Percentiles rank a stretch among this genome's conserved stretches.
These are phyloP conservation scores for Trichoderma guizhouense DNA, from an alignment of 2,329 filamentous ascomycete species.

Conservation along the genomic window DNA sequence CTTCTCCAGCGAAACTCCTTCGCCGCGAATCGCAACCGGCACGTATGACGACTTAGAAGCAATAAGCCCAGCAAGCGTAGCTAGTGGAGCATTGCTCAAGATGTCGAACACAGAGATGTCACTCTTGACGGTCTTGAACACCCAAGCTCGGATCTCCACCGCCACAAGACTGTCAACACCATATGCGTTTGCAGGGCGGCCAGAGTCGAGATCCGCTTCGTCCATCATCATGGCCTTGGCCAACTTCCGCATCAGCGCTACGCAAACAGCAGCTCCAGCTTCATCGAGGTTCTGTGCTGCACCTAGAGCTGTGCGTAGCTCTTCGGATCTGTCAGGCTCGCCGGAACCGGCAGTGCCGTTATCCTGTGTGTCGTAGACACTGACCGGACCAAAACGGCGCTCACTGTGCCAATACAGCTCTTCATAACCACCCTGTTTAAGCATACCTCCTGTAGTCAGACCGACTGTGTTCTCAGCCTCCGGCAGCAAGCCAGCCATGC, in stretches of 20 bases:
- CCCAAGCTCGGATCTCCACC: neutral
- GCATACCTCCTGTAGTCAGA: neutral
- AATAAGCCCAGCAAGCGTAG: neutral
- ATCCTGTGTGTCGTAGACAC: neutral
- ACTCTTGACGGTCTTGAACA: neutral
- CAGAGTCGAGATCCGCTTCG: neutral
- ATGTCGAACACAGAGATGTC: neutral
- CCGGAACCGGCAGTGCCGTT: neutral
- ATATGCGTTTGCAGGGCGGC: neutral
- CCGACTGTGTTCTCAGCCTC: neutral
- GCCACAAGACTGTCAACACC: neutral
- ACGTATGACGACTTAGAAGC: neutral
- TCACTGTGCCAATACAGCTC: neutral
- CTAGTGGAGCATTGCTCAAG: neutral
- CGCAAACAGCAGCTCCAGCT: neutral
- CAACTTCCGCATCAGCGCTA: neutral
- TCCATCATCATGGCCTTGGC: neutral
- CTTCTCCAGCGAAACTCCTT: neutral
- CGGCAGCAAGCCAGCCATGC: neutral
- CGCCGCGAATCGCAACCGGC: neutral
- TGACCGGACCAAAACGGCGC: neutral
- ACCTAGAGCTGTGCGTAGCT: neutral
- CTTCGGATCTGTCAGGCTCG: neutral
- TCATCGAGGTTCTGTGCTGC: neutral
- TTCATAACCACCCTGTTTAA: neutral